A percentile compares a stretch with the other conserved stretches of the same genome.
Conservation (phyloP, 371 early-diverging fungal species). For the Funneliformis caledonium region DNA sequence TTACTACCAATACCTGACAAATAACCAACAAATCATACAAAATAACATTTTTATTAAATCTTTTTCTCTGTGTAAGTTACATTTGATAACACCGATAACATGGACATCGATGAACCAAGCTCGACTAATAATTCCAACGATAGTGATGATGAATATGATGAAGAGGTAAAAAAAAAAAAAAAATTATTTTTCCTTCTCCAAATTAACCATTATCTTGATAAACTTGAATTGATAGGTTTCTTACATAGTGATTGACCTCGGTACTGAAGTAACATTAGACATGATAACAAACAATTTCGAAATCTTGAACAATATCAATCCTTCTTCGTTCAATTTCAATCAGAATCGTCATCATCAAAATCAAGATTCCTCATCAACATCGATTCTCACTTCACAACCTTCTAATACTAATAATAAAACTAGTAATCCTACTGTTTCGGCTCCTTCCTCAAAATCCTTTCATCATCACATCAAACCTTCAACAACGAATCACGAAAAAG, state of each 20-base stretch:
- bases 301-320: conserved; percentile 8
- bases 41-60: too few species aligned
- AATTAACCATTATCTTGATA: too few species aligned
- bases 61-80: neutral
- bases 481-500: neutral
- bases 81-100: neutral
- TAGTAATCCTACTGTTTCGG: neutral
- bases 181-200: too few species aligned
- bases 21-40: too few species aligned
- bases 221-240: neutral
- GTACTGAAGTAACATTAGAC: conserved; percentile 21
- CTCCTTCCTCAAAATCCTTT: too few species aligned
- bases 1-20: too few species aligned
- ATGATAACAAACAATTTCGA: neutral
- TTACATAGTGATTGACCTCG: conserved; percentile 13
- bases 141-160: neutral
- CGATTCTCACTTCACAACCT: neutral
- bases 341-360: neutral
- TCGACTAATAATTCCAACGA: neutral
- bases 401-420: neutral
- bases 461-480: neutral
- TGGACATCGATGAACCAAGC: neutral
- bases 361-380: neutral
- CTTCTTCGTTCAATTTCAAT: neutral
- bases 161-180: neutral